Evolutionary conservation across 1,284 basidiomycete species (phyloP).

Genomic region (Ceraceosorus guamensis): DNA sequence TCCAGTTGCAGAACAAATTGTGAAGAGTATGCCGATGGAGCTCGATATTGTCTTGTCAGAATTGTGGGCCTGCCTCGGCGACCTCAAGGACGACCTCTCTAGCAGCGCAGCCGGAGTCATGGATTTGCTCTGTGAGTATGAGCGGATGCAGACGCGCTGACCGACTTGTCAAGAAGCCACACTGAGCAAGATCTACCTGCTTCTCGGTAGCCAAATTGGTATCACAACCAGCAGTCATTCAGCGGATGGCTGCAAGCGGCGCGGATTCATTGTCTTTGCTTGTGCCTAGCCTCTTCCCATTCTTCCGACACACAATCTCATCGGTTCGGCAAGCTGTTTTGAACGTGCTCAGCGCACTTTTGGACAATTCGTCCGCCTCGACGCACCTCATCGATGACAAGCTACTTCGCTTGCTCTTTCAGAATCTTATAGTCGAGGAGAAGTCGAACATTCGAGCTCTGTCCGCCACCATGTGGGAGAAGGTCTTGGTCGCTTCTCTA

Average conservation of each 20-base stretch:
- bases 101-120: conserved; percentile 95
- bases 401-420: conserved; percentile 78
- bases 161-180: conserved; percentile 48
- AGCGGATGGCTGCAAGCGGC: neutral
- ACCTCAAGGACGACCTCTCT: conserved; percentile 93
- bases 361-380: conserved; percentile 67
- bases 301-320: conserved; percentile 94
- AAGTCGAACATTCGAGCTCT: conserved; percentile 73
- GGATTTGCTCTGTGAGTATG: conserved; percentile 59
- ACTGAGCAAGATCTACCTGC: no score
- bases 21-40: conserved; percentile 60
- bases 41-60: conserved; percentile 64
- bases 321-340: conserved; percentile 89
- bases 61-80: conserved; percentile 81
- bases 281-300: conserved; percentile 84
- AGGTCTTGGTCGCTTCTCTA: conserved; percentile 53
- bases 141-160: no score
- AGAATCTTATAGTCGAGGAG: conserved; percentile 91
- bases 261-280: conserved; percentile 58
- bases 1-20: conserved; percentile 74
- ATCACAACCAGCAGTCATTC: neutral
- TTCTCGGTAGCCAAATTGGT: neutral
- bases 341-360: conserved; percentile 78
- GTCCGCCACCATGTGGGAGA: conserved; percentile 71
- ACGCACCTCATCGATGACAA: conserved; percentile 73